Conservation (phyloP, 2,329 filamentous ascomycete species). For the Cryphonectria japonica region DNA sequence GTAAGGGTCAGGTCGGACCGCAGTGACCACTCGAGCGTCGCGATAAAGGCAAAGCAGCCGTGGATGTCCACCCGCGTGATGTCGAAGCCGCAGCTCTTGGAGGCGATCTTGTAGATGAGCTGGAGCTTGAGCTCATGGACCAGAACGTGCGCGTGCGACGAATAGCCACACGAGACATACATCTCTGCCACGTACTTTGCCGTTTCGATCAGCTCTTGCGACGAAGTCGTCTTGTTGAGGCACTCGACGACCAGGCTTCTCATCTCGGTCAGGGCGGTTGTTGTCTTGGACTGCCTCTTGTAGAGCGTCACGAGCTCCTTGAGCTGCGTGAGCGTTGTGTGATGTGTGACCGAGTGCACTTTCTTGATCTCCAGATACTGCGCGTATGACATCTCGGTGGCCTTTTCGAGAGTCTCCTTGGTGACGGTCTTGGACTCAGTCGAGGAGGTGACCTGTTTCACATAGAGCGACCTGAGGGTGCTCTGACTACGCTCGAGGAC, state of each 20-base stretch:
- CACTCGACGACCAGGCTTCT: slow-evolving; percentile 6
- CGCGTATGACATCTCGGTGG: slow-evolving; percentile 6
- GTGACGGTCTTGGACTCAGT: slow-evolving; percentile 2
- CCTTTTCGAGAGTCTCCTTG: slow-evolving; percentile 5
- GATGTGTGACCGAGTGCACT: slow-evolving; percentile 2
- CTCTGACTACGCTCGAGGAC: slow-evolving; percentile 4
- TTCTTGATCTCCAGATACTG: slow-evolving; percentile 7
- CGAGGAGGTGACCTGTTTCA: slow-evolving; percentile 3
- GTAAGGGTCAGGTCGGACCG: slow-evolving; percentile 4
- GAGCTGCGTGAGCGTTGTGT: slow-evolving; percentile 7
- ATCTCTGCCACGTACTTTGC: slow-evolving; percentile 8
- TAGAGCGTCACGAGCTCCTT: slow-evolving; percentile 10
- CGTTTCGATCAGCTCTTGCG: slow-evolving; percentile 8
- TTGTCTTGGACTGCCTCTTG: neutral
- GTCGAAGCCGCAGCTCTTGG: slow-evolving; percentile 2
- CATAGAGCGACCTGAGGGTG: slow-evolving; percentile 11
- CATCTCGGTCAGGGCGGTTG: slow-evolving; percentile 3
- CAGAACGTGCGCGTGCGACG: neutral
- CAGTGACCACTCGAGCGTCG: slow-evolving; percentile 7
- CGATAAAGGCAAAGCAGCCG: slow-evolving; percentile 9
- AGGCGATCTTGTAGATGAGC: slow-evolving; percentile 12
- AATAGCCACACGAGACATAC: slow-evolving; percentile 2
- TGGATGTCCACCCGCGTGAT: neutral
- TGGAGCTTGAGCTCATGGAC: slow-evolving; percentile 10
- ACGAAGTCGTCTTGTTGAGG: slow-evolving; percentile 4